A percentile compares a stretch with the other conserved stretches of the same genome.
phyloP scores from a whole-genome alignment of 1,284 basidiomycete species.

The Pseudozyma hubeiensis region DNA sequence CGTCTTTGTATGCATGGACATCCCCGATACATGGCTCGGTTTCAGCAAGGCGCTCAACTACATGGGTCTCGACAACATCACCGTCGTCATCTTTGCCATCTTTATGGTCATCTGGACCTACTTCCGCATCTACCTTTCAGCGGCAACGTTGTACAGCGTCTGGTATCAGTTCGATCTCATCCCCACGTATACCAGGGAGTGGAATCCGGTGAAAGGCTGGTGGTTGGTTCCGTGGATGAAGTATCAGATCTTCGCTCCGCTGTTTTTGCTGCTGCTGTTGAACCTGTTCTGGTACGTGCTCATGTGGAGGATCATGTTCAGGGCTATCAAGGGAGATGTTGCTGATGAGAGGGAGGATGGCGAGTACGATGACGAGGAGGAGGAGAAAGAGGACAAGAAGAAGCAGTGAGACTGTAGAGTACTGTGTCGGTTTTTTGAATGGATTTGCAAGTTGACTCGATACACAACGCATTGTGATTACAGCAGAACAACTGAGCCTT shows the following conservation, averaged over 20 bases:
- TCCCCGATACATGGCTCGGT: constrained; percentile 84
- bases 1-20: constrained; percentile 95
- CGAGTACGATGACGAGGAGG: constrained; percentile 62
- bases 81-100: constrained; percentile 53
- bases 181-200: constrained; percentile 70
- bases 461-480: constrained; percentile 4
- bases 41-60: constrained; percentile 69
- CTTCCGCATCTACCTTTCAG: constrained; percentile 93
- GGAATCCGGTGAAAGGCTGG: constrained; percentile 61
- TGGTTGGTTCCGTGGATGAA: constrained; percentile 67
- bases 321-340: constrained; percentile 52
- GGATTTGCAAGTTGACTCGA: constrained; percentile 3
- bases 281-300: constrained; percentile 67
- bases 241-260: constrained; percentile 65
- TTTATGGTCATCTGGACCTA: constrained; percentile 73
- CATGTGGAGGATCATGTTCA: constrained; percentile 65
- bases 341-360: constrained; percentile 63
- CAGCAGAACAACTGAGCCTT: constrained; percentile 53
- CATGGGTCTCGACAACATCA: constrained; percentile 56
- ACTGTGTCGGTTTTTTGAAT: background rate
- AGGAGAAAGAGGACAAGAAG: constrained; percentile 47
- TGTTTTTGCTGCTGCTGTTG: constrained; percentile 64
- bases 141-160: constrained; percentile 87
- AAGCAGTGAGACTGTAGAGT: constrained; percentile 14
- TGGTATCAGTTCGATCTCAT: constrained; percentile 83